These are phyloP conservation scores for Micromonas commoda DNA, from an alignment of 139 green algal genomes.

Conservation along the genomic window DNA sequence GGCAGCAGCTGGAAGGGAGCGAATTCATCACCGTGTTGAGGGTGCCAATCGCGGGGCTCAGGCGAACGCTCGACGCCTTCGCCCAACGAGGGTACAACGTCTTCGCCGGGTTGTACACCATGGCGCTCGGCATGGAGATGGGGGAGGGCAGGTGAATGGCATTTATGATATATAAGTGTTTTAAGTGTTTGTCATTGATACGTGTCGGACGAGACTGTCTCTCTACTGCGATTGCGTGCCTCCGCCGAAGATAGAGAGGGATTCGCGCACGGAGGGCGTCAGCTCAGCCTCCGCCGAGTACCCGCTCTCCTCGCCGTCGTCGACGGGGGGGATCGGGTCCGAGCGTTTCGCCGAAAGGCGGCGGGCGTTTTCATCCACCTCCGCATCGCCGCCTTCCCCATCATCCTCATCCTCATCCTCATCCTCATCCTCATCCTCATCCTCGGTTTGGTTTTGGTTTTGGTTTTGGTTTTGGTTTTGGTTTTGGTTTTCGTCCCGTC, in stretches of 20 bases:
- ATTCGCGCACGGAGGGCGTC: too few species aligned
- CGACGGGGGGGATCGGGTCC: too few species aligned
- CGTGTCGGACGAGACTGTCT: too few species aligned
- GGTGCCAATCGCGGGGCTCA: background rate
- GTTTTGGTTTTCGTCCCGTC: background rate
- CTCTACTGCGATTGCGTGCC: too few species aligned
- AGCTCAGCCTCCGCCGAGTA: background rate
- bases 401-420: background rate
- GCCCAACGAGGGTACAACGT: background rate
- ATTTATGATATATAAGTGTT: too few species aligned
- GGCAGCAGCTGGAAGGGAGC: slow-evolving; percentile 44
- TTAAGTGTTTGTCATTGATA: too few species aligned
- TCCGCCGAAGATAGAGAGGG: too few species aligned
- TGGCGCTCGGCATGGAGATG: slow-evolving; percentile 2
- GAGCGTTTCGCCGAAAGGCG: too few species aligned
- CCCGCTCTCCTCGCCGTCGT: background rate
- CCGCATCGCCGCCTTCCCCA: too few species aligned
- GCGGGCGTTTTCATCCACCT: too few species aligned
- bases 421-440: background rate
- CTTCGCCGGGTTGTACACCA: slow-evolving; percentile 13
- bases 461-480: background rate
- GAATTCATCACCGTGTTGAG: slow-evolving; percentile 22
- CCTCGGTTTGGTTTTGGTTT: background rate
- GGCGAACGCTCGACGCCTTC: background rate
- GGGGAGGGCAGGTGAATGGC: too few species aligned